Conservation (phyloP, 1,284 basidiomycete species). For the Cystobasidium sp. region DNA sequence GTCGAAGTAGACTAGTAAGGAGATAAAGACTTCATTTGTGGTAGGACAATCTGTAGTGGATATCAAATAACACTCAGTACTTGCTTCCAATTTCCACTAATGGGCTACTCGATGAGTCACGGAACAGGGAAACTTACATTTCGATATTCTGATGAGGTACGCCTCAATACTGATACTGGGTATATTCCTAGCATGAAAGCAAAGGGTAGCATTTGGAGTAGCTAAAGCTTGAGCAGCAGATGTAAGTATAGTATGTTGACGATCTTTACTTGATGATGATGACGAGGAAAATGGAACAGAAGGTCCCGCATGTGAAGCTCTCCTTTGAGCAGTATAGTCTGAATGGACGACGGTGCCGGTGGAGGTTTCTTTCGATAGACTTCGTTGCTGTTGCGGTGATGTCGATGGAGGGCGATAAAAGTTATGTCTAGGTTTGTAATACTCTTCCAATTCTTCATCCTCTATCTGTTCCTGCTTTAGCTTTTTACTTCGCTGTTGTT, state of each 20-base stretch:
- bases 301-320: not conserved
- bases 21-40: constrained; percentile 95
- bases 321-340: not conserved
- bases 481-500: not conserved
- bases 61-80: not conserved
- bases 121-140: constrained; percentile 60
- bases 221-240: constrained; percentile 27
- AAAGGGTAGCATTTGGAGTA: constrained; percentile 44
- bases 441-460: constrained; percentile 13
- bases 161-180: constrained; percentile 93
- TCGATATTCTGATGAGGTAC: constrained; percentile 92
- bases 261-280: too few species aligned
- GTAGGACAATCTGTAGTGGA: constrained; percentile 75
- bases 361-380: not conserved
- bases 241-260: constrained; percentile 29
- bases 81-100: not conserved
- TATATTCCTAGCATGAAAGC: constrained; percentile 79
- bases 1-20: constrained; percentile 94
- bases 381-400: not conserved
- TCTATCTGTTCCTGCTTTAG: not conserved
- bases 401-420: constrained; percentile 11
- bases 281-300: too few species aligned
- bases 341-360: not conserved
- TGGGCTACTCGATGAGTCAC: not conserved
- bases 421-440: constrained; percentile 10